Conservation (phyloP, 305 asterid genomes). For the Euphrasia arctica region DNA sequence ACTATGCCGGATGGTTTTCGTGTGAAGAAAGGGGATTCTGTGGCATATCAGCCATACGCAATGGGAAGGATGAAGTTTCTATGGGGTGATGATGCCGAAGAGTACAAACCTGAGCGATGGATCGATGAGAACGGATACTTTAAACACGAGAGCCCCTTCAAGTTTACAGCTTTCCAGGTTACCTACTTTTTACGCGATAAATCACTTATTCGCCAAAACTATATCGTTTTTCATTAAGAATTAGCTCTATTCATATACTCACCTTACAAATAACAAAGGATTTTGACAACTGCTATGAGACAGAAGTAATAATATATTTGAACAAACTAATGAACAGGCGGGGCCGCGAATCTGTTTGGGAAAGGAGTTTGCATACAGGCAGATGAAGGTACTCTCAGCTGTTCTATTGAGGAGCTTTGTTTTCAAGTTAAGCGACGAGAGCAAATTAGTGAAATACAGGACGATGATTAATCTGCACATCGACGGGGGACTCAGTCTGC, state of each 20-base stretch:
- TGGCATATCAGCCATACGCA: conserved; percentile 62
- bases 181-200: neutral
- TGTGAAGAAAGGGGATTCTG: conserved; percentile 58
- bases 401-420: conserved; percentile 40
- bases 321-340: conserved; percentile 31
- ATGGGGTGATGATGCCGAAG: conserved; percentile 75
- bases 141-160: conserved; percentile 54
- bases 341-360: conserved; percentile 69
- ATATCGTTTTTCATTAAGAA: no score
- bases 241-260: no score
- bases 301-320: neutral
- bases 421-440: conserved; percentile 44
- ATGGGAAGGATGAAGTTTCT: conserved; percentile 72
- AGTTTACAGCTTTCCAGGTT: conserved; percentile 86
- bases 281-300: no score
- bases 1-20: conserved; percentile 60
- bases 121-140: conserved; percentile 54
- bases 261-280: no score
- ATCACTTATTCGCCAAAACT: no score
- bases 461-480: conserved; percentile 69
- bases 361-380: conserved; percentile 68
- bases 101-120: conserved; percentile 76
- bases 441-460: conserved; percentile 43
- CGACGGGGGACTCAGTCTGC: conserved; percentile 45
- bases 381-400: conserved; percentile 62